Conservation (phyloP, 2,329 filamentous ascomycete species). For the Cercospora canescens region DNA sequence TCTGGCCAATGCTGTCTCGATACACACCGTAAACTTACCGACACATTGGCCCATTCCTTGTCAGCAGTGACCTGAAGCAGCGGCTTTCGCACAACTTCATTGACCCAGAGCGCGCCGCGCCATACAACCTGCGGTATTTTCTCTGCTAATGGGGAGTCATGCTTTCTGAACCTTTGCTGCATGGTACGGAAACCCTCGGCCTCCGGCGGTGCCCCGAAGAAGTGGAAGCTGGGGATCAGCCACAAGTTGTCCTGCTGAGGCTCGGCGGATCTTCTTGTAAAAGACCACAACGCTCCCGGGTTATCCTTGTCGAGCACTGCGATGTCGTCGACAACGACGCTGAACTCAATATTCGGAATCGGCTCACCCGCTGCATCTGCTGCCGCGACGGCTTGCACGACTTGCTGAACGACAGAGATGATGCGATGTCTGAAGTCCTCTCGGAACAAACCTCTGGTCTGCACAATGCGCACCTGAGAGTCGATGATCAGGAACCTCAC, state of each 20-base stretch:
- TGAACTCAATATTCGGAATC: slow-evolving; percentile 25
- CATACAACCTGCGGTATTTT: slow-evolving; percentile 35
- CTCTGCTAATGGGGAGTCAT: slow-evolving; percentile 25
- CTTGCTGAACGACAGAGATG: slow-evolving; percentile 34
- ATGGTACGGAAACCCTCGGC: slow-evolving; percentile 24
- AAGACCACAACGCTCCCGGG: slow-evolving; percentile 17
- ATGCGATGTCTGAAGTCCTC: slow-evolving; percentile 28
- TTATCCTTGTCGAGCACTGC: slow-evolving; percentile 13
- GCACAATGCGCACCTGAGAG: slow-evolving; percentile 24
- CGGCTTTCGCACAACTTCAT: slow-evolving; percentile 29
- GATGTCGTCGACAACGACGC: slow-evolving; percentile 24
- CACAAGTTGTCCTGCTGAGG: slow-evolving; percentile 25
- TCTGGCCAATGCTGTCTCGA: neutral
- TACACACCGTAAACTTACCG: slow-evolving; percentile 14
- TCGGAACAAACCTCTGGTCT: slow-evolving; percentile 21
- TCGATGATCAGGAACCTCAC: slow-evolving; percentile 21
- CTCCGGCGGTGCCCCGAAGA: slow-evolving; percentile 21
- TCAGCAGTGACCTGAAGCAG: slow-evolving; percentile 34
- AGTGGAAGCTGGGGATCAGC: slow-evolving; percentile 26
- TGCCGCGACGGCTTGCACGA: slow-evolving; percentile 21
- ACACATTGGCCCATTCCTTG: slow-evolving; percentile 40
- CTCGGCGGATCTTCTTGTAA: slow-evolving; percentile 19
- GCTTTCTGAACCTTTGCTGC: slow-evolving; percentile 21
- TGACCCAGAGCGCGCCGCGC: slow-evolving; percentile 32
- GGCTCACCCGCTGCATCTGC: slow-evolving; percentile 21